phyloP scores from a whole-genome alignment of 2,329 filamentous ascomycete species.

The Trichoderma polysporum region DNA sequence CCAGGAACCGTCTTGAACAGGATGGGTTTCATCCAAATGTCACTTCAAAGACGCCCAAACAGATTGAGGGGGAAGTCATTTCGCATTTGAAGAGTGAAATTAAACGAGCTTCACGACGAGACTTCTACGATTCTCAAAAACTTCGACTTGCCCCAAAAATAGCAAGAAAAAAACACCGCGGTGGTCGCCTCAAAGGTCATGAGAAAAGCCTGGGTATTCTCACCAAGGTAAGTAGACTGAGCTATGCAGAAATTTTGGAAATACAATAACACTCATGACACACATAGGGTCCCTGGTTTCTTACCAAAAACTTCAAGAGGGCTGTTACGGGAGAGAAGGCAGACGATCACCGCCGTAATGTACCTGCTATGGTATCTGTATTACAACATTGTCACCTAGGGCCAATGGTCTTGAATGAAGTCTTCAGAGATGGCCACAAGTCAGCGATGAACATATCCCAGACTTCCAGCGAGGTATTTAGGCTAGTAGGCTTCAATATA shows the following conservation, averaged over 20 bases:
- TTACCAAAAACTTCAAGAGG: background rate
- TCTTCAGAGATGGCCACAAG: conserved; percentile 29
- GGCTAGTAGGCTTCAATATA: conserved; percentile 26
- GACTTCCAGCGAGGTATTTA: conserved; percentile 28
- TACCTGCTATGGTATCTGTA: background rate
- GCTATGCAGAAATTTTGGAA: background rate
- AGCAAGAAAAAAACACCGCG: background rate
- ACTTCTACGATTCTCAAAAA: background rate
- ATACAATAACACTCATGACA: background rate
- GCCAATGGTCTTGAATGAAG: conserved; percentile 17
- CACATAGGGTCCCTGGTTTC: background rate
- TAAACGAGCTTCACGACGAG: background rate
- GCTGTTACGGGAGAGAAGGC: background rate
- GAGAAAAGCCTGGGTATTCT: background rate
- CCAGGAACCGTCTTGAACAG: conserved; percentile 18
- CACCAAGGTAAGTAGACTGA: background rate
- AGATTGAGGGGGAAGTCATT: conserved; percentile 5
- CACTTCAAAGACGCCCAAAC: conserved; percentile 12
- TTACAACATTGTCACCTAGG: conserved; percentile 24
- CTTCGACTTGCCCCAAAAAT: background rate
- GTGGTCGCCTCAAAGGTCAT: background rate
- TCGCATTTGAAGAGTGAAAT: background rate
- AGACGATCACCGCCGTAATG: background rate
- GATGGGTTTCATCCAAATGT: conserved; percentile 25
- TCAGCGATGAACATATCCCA: conserved; percentile 27